Conservation (phyloP, 2,329 filamentous ascomycete genomes). For the Aspergillus pseudotamarii region DNA sequence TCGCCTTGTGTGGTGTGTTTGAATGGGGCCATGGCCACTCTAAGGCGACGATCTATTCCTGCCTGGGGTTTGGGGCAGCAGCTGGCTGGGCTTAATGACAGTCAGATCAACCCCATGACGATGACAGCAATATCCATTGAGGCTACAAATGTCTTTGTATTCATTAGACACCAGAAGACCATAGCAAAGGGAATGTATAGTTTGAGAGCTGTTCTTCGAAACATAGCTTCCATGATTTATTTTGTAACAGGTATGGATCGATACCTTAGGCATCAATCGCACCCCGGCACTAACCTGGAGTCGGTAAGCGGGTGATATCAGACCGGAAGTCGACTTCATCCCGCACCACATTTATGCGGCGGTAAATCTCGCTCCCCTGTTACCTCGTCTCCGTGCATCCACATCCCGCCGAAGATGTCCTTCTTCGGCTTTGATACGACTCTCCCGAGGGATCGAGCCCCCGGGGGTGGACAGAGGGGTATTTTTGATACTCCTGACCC, state of each 20-base stretch:
- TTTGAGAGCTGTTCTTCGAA: neutral
- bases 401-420: slow-evolving; percentile 63
- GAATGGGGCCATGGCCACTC: neutral
- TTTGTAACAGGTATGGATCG: neutral
- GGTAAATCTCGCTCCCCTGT: slow-evolving; percentile 19
- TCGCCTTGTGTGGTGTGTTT: neutral
- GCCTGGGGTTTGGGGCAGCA: slow-evolving; percentile 7
- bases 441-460: slow-evolving; percentile 67
- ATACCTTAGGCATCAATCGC: slow-evolving; percentile 19
- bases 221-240: neutral
- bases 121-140: neutral
- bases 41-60: slow-evolving; percentile 12
- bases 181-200: neutral
- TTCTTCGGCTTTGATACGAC: slow-evolving; percentile 87
- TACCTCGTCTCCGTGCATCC: slow-evolving; percentile 9
- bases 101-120: neutral
- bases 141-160: neutral
- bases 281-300: slow-evolving; percentile 10
- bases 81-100: neutral
- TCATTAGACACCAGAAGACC: neutral
- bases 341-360: slow-evolving; percentile 28
- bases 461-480: slow-evolving; percentile 67
- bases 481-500: slow-evolving; percentile 84
- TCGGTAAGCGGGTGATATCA: slow-evolving; percentile 27
- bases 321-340: slow-evolving; percentile 26